phyloP scores from a whole-genome alignment of 805 yeast species.

The Candida bentonensis region DNA sequence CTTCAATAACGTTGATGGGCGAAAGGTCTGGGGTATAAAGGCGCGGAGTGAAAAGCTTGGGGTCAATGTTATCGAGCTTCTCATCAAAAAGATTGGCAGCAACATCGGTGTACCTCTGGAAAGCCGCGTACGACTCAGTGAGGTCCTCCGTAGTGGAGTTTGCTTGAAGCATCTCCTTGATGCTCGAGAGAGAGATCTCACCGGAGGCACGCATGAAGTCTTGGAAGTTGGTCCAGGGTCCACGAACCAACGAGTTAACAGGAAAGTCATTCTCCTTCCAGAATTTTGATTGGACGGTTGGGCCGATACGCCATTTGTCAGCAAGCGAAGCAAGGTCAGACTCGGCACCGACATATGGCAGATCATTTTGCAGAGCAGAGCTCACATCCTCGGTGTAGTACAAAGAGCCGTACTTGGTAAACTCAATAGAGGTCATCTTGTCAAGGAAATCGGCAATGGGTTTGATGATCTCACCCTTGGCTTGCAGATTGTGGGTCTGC shows the following conservation, averaged over 20 bases:
- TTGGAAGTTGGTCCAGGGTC: constrained; percentile 69
- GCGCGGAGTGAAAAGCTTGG: constrained; percentile 57
- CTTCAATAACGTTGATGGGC: constrained; percentile 66
- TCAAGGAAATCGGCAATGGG: constrained; percentile 60
- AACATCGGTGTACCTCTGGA: constrained; percentile 41
- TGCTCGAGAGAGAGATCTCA: constrained; percentile 48
- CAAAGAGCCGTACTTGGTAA: constrained; percentile 67
- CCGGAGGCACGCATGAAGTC: constrained; percentile 55
- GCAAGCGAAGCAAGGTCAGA: constrained; percentile 30
- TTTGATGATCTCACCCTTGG: constrained; percentile 39
- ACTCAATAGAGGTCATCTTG: constrained; percentile 38
- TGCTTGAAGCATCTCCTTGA: constrained; percentile 38
- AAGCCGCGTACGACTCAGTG: constrained; percentile 27
- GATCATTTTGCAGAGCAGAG: constrained; percentile 26
- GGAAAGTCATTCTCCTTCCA: constrained; percentile 52
- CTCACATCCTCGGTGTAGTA: constrained; percentile 63
- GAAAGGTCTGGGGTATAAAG: constrained; percentile 73
- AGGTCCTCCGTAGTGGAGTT: constrained; percentile 32
- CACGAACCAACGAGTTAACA: constrained; percentile 36
- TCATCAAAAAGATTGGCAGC: constrained; percentile 43
- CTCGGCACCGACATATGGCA: constrained; percentile 48
- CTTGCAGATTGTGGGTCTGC: constrained; percentile 40
- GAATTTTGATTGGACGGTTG: constrained; percentile 66
- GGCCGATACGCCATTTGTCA: constrained; percentile 81
- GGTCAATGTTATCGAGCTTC: constrained; percentile 27